Percentiles rank a stretch among this genome's conserved stretches.
Evolutionary conservation across 176 grass and related monocot genomes (phyloP).

Genomic region (Puccinellia tenuiflora): DNA sequence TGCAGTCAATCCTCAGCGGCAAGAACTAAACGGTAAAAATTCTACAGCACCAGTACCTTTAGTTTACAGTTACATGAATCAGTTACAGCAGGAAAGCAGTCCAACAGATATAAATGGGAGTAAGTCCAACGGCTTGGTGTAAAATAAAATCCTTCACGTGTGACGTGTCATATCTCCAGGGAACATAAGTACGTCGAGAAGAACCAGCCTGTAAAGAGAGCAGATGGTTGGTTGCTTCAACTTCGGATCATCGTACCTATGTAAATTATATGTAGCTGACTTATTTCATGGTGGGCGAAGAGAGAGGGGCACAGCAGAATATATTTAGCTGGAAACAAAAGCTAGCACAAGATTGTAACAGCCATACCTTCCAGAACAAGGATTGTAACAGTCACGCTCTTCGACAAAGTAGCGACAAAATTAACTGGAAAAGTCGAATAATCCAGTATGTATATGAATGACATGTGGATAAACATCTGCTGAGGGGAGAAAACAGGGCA

Average conservation of each 20-base stretch:
- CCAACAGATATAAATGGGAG: no score
- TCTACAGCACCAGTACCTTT: no score
- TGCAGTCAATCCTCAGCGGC: no score
- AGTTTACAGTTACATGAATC: no score
- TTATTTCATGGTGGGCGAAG: not conserved
- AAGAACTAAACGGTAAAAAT: no score
- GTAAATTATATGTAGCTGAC: not conserved
- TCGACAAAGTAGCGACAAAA: not conserved
- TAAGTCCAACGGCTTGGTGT: no score
- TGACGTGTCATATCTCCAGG: no score
- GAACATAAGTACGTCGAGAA: no score
- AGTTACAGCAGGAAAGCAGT: no score
- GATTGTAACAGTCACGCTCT: not conserved
- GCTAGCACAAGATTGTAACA: not conserved
- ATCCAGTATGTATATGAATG: not conserved
- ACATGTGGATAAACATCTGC: slow-evolving; percentile 76
- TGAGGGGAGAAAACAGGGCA: not conserved
- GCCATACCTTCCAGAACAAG: not conserved
- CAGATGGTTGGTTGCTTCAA: no score
- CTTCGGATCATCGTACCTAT: not conserved
- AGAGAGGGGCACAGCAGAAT: not conserved
- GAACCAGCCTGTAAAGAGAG: no score
- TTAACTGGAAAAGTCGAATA: slow-evolving; percentile 1
- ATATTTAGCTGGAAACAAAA: not conserved
- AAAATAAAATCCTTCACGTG: no score